Evolutionary conservation across 768 basidiomycete genomes (phyloP).

Genomic region (Rhodosporidiobolus sp.): DNA sequence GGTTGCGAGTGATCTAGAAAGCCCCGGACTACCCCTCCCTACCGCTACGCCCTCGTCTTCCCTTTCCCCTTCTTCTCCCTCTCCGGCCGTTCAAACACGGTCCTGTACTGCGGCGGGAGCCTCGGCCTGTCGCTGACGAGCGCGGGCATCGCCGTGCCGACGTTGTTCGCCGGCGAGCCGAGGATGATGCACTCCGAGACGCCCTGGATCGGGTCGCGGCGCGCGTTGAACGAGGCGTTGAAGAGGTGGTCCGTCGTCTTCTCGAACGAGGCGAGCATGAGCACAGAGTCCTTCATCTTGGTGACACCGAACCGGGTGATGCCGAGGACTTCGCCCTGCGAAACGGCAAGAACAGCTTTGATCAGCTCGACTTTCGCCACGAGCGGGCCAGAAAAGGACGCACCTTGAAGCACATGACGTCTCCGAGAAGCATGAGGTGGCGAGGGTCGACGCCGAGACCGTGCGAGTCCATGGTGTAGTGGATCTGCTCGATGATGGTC

Average conservation of each 20-base stretch:
- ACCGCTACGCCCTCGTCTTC: neutral
- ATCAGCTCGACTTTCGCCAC: neutral
- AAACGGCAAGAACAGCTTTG: neutral
- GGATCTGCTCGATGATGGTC: slow-evolving; percentile 95
- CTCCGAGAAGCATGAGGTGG: slow-evolving; percentile 95
- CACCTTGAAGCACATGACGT: slow-evolving; percentile 98
- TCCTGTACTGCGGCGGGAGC: slow-evolving; percentile 45
- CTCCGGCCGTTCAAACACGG: slow-evolving; percentile 49
- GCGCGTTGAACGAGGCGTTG: slow-evolving; percentile 93
- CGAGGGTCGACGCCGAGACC: slow-evolving; percentile 98
- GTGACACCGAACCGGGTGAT: slow-evolving; percentile 99
- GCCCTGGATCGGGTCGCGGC: slow-evolving; percentile 89
- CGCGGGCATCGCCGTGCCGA: slow-evolving; percentile 47
- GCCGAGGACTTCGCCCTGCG: slow-evolving; percentile 89
- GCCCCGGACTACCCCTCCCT: too few species aligned
- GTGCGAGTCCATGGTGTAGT: slow-evolving; percentile 93
- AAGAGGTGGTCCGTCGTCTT: slow-evolving; percentile 99
- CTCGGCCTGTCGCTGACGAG: slow-evolving; percentile 50
- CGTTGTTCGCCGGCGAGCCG: slow-evolving; percentile 49
- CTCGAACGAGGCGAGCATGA: slow-evolving; percentile 99
- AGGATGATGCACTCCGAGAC: slow-evolving; percentile 99
- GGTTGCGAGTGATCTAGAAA: too few species aligned
- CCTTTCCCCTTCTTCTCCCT: neutral
- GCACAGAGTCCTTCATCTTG: slow-evolving; percentile 94
- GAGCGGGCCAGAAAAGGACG: neutral